phyloP scores from a whole-genome alignment of 2,329 filamentous ascomycete genomes.

The Dactylellina haptotyla region DNA sequence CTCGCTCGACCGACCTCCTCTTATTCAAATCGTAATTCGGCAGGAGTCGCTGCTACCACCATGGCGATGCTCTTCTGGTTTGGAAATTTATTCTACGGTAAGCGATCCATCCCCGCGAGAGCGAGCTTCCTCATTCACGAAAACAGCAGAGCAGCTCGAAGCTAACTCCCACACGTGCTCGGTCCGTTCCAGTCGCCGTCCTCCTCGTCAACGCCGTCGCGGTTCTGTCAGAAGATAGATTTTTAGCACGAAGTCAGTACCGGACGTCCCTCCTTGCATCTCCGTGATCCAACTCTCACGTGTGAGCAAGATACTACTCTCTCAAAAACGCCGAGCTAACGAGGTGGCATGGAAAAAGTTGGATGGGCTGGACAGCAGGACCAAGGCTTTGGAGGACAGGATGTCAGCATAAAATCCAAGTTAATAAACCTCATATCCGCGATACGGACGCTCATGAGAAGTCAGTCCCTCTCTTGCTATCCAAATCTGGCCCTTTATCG shows the following conservation, averaged over 20 bases:
- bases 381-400: conserved; percentile 68
- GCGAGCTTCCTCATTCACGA: background rate
- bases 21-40: background rate
- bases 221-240: conserved; percentile 75
- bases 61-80: conserved; percentile 54
- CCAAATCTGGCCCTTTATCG: background rate
- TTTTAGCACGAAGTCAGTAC: conserved; percentile 69
- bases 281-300: conserved; percentile 47
- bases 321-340: background rate
- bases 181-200: conserved; percentile 71
- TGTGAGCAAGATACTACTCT: conserved; percentile 37
- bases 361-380: conserved; percentile 73
- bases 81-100: conserved; percentile 52
- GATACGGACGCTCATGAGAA: conserved; percentile 90
- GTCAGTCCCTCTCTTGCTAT: conserved; percentile 64
- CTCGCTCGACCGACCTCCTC: background rate
- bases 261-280: background rate
- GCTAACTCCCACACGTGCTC: conserved; percentile 36
- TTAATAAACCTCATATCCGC: conserved; percentile 89
- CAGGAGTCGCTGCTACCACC: conserved; percentile 6
- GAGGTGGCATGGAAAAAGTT: conserved; percentile 66
- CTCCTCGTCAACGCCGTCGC: conserved; percentile 94
- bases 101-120: background rate
- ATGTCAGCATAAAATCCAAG: conserved; percentile 84
- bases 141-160: background rate